phyloP scores from a whole-genome alignment of 768 basidiomycete genomes.

The Rhodotorula toruloides region DNA sequence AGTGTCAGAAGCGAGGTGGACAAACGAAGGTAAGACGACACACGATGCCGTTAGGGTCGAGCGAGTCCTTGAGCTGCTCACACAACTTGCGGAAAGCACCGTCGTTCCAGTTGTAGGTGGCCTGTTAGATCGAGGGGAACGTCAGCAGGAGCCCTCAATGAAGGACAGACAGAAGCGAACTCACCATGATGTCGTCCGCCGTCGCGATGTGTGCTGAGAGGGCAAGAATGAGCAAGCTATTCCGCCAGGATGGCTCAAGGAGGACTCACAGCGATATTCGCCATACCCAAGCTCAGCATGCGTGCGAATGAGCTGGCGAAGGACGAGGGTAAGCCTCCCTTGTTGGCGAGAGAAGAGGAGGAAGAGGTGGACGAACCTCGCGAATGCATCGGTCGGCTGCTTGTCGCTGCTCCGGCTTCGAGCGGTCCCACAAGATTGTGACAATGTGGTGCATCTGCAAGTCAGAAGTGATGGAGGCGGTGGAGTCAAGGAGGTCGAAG shows the following conservation, averaged over 20 bases:
- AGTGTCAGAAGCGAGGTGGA: too few species aligned
- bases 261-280: too few species aligned
- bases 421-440: conserved; percentile 16
- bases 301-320: not conserved
- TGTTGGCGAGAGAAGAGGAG: not conserved
- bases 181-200: conserved; percentile 8
- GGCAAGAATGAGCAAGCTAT: not conserved
- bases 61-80: conserved; percentile 38
- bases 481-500: conserved; percentile 7
- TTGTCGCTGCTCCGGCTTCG: conserved; percentile 17
- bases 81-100: conserved; percentile 24
- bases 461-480: not conserved
- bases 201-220: conserved; percentile 24
- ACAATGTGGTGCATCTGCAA: not conserved
- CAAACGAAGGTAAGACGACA: too few species aligned
- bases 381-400: conserved; percentile 17
- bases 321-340: too few species aligned
- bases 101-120: conserved; percentile 24
- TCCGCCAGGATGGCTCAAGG: not conserved
- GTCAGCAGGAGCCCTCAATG: too few species aligned
- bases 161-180: too few species aligned
- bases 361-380: not conserved
- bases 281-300: not conserved
- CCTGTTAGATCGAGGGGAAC: too few species aligned
- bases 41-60: conserved; percentile 41